phyloP scores from a whole-genome alignment of 768 basidiomycete genomes.

The Tricholoma sp. region DNA sequence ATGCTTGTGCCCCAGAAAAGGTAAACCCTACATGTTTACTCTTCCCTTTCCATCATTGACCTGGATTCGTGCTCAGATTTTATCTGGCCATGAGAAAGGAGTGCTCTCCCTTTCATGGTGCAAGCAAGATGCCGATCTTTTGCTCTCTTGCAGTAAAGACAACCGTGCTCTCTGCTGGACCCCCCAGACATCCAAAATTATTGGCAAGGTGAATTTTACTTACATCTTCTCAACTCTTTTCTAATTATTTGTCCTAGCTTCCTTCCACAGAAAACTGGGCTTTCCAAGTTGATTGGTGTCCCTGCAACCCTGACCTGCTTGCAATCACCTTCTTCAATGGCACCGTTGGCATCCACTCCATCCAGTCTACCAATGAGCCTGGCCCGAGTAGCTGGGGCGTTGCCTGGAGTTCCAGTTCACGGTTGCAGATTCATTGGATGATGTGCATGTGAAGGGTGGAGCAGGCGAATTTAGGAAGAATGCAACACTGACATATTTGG shows the following conservation, averaged over 20 bases:
- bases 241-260: conserved; percentile 42
- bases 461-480: conserved; percentile 66
- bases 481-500: conserved; percentile 90
- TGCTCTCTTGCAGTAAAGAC: conserved; percentile 95
- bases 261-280: conserved; percentile 94
- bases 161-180: conserved; percentile 96
- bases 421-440: conserved; percentile 47
- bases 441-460: conserved; percentile 34
- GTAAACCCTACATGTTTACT: conserved; percentile 31
- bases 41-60: conserved; percentile 6
- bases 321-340: conserved; percentile 95
- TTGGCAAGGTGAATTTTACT: conserved; percentile 67
- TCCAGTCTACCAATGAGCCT: conserved; percentile 79
- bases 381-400: conserved; percentile 81
- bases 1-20: conserved; percentile 97
- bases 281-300: conserved; percentile 97
- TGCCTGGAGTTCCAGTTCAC: conserved; percentile 84
- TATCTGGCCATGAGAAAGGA: conserved; percentile 95
- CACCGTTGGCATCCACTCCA: conserved; percentile 86
- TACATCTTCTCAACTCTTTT: background rate
- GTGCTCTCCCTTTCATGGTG: conserved; percentile 96
- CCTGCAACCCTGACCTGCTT: conserved; percentile 79
- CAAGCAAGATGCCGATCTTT: conserved; percentile 86
- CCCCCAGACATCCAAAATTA: conserved; percentile 83
- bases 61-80: conserved; percentile 49